These are phyloP conservation scores for Gossypium mustelinum DNA, from an alignment of 345 rosid species.

Conservation along the genomic window DNA sequence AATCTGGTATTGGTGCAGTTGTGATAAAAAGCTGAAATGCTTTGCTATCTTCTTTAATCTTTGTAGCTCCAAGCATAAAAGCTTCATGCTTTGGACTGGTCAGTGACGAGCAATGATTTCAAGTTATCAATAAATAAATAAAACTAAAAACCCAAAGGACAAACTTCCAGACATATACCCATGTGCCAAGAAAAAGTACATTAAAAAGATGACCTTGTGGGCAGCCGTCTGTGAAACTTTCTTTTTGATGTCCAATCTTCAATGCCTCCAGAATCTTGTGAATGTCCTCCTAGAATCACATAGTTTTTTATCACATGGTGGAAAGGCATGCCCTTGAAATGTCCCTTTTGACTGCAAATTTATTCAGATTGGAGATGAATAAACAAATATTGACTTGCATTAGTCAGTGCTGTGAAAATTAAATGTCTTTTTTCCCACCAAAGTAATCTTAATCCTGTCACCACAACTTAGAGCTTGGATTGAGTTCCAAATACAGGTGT, in stretches of 20 bases:
- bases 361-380: not conserved
- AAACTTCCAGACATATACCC: not conserved
- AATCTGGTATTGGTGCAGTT: slow-evolving; percentile 48
- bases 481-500: not conserved
- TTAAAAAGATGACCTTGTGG: slow-evolving; percentile 34
- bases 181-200: not conserved
- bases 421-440: not conserved
- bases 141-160: not conserved
- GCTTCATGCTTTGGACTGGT: slow-evolving; percentile 56
- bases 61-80: slow-evolving; percentile 63
- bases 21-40: slow-evolving; percentile 62
- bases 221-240: slow-evolving; percentile 35
- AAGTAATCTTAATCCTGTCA: not conserved
- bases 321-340: slow-evolving; percentile 61
- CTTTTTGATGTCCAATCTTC: slow-evolving; percentile 60
- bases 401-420: not conserved
- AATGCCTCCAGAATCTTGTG: slow-evolving; percentile 28
- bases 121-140: not conserved
- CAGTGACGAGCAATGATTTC: not conserved
- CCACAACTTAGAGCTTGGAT: not conserved
- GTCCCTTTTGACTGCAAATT: slow-evolving; percentile 53
- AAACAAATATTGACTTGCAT: not conserved
- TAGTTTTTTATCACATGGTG: slow-evolving; percentile 52
- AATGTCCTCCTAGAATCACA: slow-evolving; percentile 56
- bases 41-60: slow-evolving; percentile 37